phyloP scores from a whole-genome alignment of 345 rosid genomes.

The Turnera subulata region DNA sequence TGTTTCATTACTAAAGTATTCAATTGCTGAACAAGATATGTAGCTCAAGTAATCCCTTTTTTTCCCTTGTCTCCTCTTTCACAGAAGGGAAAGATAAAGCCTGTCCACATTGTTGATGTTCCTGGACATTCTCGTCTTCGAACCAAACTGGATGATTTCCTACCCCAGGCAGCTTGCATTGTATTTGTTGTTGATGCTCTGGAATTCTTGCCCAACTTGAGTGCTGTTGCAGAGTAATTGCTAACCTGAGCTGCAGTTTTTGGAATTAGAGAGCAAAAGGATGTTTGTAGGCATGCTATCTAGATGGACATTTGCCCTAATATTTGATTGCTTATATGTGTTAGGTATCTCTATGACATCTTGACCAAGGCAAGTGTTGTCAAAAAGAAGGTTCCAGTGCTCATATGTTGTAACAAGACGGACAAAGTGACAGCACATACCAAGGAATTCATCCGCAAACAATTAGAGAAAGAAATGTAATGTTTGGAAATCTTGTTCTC shows the following conservation, averaged over 20 bases:
- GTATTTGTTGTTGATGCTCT: slow-evolving; percentile 84
- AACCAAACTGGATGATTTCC: slow-evolving; percentile 70
- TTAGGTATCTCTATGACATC: slow-evolving; percentile 83
- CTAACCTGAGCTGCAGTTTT: slow-evolving; percentile 3
- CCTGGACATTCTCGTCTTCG: slow-evolving; percentile 93
- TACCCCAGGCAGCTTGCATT: slow-evolving; percentile 83
- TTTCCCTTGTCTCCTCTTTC: not conserved
- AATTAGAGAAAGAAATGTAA: slow-evolving; percentile 93
- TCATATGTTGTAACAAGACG: slow-evolving; percentile 83
- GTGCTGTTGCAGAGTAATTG: slow-evolving; percentile 72
- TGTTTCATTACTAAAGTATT: no score
- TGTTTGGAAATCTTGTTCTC: not conserved
- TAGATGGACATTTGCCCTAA: no score
- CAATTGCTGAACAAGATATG: no score
- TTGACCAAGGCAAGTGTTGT: slow-evolving; percentile 73
- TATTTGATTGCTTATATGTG: slow-evolving; percentile 1
- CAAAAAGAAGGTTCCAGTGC: slow-evolving; percentile 69
- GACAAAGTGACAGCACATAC: slow-evolving; percentile 96
- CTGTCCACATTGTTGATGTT: slow-evolving; percentile 86
- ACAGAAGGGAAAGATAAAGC: slow-evolving; percentile 68
- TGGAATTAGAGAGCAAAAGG: no score
- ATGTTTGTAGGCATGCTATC: not conserved
- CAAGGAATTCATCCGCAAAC: slow-evolving; percentile 86
- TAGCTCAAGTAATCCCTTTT: no score
- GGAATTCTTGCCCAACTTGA: slow-evolving; percentile 82